A percentile compares a stretch with the other conserved stretches of the same genome.
Evolutionary conservation across 371 early-diverging fungal genomes (phyloP).

Genomic region (Mucor lusitanicus): DNA sequence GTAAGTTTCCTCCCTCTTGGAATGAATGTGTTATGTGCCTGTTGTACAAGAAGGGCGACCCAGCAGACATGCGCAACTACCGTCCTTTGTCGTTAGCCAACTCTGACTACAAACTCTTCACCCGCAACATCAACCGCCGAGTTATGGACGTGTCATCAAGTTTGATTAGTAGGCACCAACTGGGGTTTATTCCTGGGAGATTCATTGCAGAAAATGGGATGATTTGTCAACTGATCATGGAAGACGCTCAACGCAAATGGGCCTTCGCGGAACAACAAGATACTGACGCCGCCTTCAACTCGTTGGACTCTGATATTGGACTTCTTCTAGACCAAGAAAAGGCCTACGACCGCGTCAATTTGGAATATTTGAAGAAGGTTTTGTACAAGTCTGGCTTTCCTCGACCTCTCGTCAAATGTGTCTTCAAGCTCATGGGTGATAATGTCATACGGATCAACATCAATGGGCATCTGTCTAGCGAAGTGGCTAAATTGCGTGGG

Average conservation of each 20-base stretch:
- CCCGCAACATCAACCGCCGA: not conserved
- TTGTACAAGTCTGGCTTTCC: slow-evolving; percentile 13
- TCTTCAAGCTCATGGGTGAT: not conserved
- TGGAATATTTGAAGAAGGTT: not conserved
- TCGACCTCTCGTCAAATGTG: not conserved
- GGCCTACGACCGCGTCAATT: slow-evolving; percentile 21
- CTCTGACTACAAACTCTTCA: slow-evolving; percentile 6
- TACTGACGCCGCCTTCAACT: no score
- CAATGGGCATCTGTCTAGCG: no score
- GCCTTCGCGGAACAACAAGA: not conserved
- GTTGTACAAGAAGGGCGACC: slow-evolving; percentile 3
- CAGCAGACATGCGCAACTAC: slow-evolving; percentile 18
- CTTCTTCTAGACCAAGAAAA: slow-evolving; percentile 20
- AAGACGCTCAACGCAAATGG: not conserved
- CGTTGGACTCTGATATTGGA: not conserved
- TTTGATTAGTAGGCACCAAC: not conserved
- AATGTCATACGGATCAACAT: not conserved
- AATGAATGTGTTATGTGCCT: not conserved
- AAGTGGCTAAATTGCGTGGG: no score
- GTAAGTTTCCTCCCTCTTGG: not conserved
- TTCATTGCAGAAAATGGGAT: slow-evolving; percentile 14
- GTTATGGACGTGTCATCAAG: not conserved
- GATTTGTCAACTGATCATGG: not conserved
- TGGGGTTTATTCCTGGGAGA: not conserved
- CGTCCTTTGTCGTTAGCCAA: slow-evolving; percentile 15